A percentile compares a stretch with the other conserved stretches of the same genome.
Evolutionary conservation across 2,329 filamentous ascomycete species (phyloP).

Genomic region (Pseudopyrenochaeta lycopersici): DNA sequence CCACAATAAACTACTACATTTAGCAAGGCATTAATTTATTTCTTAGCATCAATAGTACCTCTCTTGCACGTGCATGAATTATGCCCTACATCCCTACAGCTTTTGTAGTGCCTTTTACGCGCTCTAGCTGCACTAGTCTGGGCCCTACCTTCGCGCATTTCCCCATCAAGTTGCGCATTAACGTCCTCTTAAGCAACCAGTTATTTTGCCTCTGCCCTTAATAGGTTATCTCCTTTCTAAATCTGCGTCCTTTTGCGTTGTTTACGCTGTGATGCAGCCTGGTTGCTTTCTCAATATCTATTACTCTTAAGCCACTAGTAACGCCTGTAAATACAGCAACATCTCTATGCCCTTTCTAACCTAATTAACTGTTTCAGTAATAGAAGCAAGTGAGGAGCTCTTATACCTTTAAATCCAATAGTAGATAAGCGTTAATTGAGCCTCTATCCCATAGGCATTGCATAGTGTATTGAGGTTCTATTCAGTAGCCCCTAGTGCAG

Average conservation of each 20-base stretch:
- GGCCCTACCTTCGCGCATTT: constrained; percentile 10
- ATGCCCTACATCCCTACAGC: constrained; percentile 14
- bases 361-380: constrained; percentile 8
- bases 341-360: constrained; percentile 12
- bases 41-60: background rate
- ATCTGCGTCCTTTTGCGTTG: background rate
- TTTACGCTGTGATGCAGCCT: constrained; percentile 4
- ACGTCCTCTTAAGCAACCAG: background rate
- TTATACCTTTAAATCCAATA: constrained; percentile 6
- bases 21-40: too few relatives aligned
- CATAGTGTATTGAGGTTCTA: constrained; percentile 12
- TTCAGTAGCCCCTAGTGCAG: background rate
- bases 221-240: background rate
- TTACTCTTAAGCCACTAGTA: constrained; percentile 5
- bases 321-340: constrained; percentile 12
- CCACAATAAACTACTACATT: too few relatives aligned
- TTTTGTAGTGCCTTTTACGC: constrained; percentile 6
- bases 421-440: constrained; percentile 11
- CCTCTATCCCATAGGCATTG: constrained; percentile 10
- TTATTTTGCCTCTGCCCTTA: background rate
- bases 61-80: constrained; percentile 11
- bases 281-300: constrained; percentile 1
- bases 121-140: background rate
- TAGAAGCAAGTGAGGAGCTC: constrained; percentile 7
- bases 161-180: constrained; percentile 1